Evolutionary conservation across 2,329 filamentous ascomycete species (phyloP).

Genomic region (Microsporum canis): DNA sequence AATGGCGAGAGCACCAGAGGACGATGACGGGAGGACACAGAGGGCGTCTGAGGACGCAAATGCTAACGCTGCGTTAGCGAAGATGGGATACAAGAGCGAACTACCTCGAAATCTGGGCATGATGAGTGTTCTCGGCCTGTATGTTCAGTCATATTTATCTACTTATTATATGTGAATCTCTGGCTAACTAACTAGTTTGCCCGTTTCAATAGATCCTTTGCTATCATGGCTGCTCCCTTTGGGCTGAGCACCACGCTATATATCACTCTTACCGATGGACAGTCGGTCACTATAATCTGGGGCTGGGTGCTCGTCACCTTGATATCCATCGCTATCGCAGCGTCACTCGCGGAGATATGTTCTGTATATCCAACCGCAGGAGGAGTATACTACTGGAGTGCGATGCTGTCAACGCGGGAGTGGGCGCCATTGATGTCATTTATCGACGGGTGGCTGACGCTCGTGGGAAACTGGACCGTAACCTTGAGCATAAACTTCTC

Average conservation of each 20-base stretch:
- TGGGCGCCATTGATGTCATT: slow-evolving; percentile 58
- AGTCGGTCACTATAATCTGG: slow-evolving; percentile 58
- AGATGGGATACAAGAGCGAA: slow-evolving; percentile 58
- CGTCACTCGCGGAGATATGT: slow-evolving; percentile 58
- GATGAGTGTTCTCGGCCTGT: slow-evolving; percentile 56
- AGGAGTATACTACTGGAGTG: slow-evolving; percentile 61
- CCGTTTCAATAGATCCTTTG: slow-evolving; percentile 44
- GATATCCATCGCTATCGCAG: slow-evolving; percentile 52
- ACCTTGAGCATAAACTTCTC: slow-evolving; percentile 58
- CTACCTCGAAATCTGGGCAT: slow-evolving; percentile 56
- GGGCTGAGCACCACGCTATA: slow-evolving; percentile 58
- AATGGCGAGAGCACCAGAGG: neutral
- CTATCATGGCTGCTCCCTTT: slow-evolving; percentile 63
- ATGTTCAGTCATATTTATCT: slow-evolving; percentile 17
- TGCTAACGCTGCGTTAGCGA: slow-evolving; percentile 51
- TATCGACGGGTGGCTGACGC: slow-evolving; percentile 59
- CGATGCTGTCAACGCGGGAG: slow-evolving; percentile 53
- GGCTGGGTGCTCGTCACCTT: slow-evolving; percentile 57
- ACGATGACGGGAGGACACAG: neutral
- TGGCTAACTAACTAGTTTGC: neutral
- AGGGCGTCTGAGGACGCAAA: slow-evolving; percentile 19
- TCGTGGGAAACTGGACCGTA: slow-evolving; percentile 64
- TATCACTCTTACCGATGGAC: slow-evolving; percentile 57
- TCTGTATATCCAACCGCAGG: slow-evolving; percentile 58
- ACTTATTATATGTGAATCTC: neutral